Percentiles rank a stretch among this genome's conserved stretches.
Evolutionary conservation across 768 basidiomycete genomes (phyloP).

Genomic region (Cyclocybe aegerita): DNA sequence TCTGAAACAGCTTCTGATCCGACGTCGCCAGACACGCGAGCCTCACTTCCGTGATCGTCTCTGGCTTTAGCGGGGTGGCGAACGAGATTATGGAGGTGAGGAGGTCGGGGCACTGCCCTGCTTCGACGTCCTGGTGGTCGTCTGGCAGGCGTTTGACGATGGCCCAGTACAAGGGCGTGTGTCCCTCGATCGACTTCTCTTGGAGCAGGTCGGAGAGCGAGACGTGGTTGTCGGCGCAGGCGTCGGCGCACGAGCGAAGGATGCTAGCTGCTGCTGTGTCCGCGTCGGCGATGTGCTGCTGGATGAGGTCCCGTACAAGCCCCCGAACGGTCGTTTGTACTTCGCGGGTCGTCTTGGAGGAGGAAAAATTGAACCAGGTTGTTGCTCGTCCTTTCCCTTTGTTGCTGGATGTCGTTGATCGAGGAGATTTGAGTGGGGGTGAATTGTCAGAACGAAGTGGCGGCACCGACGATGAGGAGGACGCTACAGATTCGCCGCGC

Average conservation of each 20-base stretch:
- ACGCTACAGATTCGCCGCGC: not conserved
- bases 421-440: constrained; percentile 9
- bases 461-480: constrained; percentile 7
- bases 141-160: constrained; percentile 57
- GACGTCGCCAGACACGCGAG: constrained; percentile 65
- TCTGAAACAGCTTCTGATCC: constrained; percentile 61
- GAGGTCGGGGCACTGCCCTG: constrained; percentile 36
- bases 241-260: constrained; percentile 62
- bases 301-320: constrained; percentile 57
- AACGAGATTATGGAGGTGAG: constrained; percentile 50
- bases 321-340: constrained; percentile 51
- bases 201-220: constrained; percentile 58
- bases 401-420: constrained; percentile 9
- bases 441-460: constrained; percentile 8
- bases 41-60: constrained; percentile 59
- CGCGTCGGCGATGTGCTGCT: constrained; percentile 30
- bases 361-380: constrained; percentile 36
- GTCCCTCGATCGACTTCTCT: constrained; percentile 60
- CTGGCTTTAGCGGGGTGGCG: constrained; percentile 41
- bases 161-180: constrained; percentile 73
- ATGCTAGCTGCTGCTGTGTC: constrained; percentile 36
- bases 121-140: constrained; percentile 27
- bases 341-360: constrained; percentile 37
- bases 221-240: constrained; percentile 49
- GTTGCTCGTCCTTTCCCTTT: constrained; percentile 30